Conservation (phyloP, 495 filamentous ascomycete genomes). For the Hypoxylon trugodes region DNA sequence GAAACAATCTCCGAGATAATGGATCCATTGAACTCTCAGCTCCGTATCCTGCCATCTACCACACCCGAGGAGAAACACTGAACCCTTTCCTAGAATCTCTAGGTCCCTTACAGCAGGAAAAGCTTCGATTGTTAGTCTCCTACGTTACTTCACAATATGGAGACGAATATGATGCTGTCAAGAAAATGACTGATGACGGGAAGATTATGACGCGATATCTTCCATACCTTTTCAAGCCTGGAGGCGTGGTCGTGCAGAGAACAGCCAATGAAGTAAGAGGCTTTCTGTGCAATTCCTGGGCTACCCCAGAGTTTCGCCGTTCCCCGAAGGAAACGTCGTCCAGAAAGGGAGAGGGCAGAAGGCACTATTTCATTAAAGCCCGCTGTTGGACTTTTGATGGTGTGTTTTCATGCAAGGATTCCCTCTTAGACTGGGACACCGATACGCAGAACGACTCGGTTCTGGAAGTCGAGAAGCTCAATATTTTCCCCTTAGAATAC, state of each 20-base stretch:
- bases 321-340: background rate
- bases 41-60: slow-evolving; percentile 6
- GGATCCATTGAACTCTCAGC: background rate
- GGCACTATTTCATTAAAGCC: background rate
- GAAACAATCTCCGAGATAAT: background rate
- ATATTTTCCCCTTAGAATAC: background rate
- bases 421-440: background rate
- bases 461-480: background rate
- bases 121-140: background rate
- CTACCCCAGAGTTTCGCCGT: background rate
- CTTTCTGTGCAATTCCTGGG: background rate
- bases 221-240: background rate
- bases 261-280: background rate
- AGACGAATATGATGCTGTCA: background rate
- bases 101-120: background rate
- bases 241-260: background rate
- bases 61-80: background rate
- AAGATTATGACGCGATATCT: background rate
- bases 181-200: background rate
- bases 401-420: background rate
- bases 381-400: background rate
- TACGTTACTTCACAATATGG: background rate
- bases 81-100: background rate
- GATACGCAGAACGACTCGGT: background rate
- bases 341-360: background rate